These are phyloP conservation scores for Trypanosoma mega DNA, from an alignment of 208 protist genomes.

Conservation along the genomic window DNA sequence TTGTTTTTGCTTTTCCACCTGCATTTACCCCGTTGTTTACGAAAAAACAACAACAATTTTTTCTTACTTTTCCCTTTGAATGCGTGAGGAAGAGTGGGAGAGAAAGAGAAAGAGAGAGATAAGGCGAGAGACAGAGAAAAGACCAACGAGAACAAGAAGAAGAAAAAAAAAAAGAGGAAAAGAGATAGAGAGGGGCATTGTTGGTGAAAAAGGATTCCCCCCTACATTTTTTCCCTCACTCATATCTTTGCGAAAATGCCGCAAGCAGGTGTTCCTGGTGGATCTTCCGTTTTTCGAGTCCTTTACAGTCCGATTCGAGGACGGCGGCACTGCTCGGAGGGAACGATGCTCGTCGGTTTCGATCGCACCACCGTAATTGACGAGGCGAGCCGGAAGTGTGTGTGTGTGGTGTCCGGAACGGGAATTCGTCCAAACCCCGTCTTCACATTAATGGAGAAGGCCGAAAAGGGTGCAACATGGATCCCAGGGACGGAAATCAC, in stretches of 20 bases:
- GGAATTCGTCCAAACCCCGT: conserved; percentile 44
- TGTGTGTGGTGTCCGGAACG: conserved; percentile 38
- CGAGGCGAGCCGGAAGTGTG: conserved; percentile 25
- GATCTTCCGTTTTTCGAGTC: conserved; percentile 55
- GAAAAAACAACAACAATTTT: too few relatives aligned
- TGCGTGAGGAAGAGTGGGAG: not conserved
- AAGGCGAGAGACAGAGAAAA: too few relatives aligned
- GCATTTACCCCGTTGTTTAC: too few relatives aligned
- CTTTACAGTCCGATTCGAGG: conserved; percentile 37
- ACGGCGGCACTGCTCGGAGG: conserved; percentile 46
- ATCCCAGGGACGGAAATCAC: conserved; percentile 40
- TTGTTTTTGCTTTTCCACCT: too few relatives aligned
- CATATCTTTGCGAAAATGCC: too few relatives aligned
- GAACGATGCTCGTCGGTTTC: conserved; percentile 49
- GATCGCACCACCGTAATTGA: conserved; percentile 42
- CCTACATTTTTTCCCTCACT: too few relatives aligned
- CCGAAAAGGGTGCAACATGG: conserved; percentile 56
- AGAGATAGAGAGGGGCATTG: too few relatives aligned
- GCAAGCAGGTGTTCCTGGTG: not conserved
- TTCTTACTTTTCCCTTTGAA: not conserved
- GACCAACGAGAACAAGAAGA: too few relatives aligned
- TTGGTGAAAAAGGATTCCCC: too few relatives aligned
- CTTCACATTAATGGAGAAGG: conserved; percentile 51
- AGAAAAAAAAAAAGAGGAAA: too few relatives aligned
- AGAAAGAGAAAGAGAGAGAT: too few relatives aligned